Conservation (phyloP, 2,329 filamentous ascomycete species). For the Xylariaceae sp. region DNA sequence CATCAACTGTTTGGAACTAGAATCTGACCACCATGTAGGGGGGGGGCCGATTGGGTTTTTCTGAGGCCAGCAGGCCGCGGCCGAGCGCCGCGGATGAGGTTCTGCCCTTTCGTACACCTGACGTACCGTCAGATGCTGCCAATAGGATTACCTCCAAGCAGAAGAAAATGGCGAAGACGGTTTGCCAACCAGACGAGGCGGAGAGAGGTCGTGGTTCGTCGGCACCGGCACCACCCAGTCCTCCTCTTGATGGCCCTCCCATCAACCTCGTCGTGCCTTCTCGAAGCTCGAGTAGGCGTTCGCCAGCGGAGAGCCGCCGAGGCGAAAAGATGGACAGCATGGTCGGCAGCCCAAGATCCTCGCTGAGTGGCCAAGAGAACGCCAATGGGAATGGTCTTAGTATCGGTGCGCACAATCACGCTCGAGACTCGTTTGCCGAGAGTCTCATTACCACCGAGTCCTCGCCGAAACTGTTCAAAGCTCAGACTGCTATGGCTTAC, state of each 20-base stretch:
- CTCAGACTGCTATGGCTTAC: constrained; percentile 24
- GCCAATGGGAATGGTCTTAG: constrained; percentile 1
- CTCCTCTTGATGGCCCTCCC: not conserved
- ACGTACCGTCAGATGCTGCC: no score
- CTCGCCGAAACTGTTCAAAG: constrained; percentile 25
- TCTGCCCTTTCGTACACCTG: no score
- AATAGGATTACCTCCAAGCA: no score
- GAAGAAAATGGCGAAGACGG: no score
- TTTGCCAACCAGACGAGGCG: no score
- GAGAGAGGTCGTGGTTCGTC: no score
- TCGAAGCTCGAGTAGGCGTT: constrained; percentile 16
- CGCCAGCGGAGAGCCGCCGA: constrained; percentile 1
- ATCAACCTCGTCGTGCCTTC: constrained; percentile 11
- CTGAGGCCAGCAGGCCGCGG: no score
- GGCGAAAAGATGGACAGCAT: not conserved
- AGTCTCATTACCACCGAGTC: constrained; percentile 27
- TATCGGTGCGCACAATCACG: not conserved
- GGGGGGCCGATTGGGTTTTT: no score
- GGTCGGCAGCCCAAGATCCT: constrained; percentile 1
- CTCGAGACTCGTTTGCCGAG: constrained; percentile 22
- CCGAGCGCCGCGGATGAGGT: no score
- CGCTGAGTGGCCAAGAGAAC: constrained; percentile 4
- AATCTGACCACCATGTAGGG: no score
- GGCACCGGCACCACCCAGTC: no score
- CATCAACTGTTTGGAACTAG: no score